phyloP scores from a whole-genome alignment of 306 rosid species.

The Trifolium pratense region DNA sequence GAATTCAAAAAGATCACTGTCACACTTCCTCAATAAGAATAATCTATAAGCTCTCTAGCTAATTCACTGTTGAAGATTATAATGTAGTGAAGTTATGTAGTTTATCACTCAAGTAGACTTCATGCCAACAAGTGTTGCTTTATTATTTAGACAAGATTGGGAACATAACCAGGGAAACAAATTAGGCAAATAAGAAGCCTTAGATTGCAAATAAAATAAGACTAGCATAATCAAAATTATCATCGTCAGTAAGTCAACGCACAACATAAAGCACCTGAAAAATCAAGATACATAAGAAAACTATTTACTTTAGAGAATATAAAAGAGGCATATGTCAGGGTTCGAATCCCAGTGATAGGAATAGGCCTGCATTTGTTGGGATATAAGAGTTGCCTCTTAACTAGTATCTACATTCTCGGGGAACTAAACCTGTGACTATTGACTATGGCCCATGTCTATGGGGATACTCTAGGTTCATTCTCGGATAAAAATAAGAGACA shows the following conservation, averaged over 20 bases:
- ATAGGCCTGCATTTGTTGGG: neutral
- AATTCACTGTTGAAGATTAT: constrained; percentile 9
- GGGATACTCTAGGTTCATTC: neutral
- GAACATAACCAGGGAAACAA: neutral
- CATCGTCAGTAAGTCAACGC: constrained; percentile 17
- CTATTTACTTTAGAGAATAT: neutral
- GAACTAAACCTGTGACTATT: neutral
- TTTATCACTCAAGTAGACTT: constrained; percentile 2
- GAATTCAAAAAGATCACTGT: constrained; percentile 6
- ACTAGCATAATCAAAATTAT: constrained; percentile 2
- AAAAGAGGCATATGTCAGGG: neutral
- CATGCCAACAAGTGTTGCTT: constrained; percentile 27
- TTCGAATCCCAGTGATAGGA: neutral
- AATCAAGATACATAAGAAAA: neutral
- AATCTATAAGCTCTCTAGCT: constrained; percentile 15
- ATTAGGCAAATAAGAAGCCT: constrained; percentile 5
- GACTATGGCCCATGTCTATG: too few relatives aligned
- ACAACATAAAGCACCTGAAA: constrained; percentile 19
- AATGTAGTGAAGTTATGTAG: neutral
- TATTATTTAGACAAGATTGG: neutral
- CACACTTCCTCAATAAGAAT: constrained; percentile 10
- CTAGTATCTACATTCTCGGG: neutral
- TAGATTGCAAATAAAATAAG: constrained; percentile 4
- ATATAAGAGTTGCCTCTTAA: neutral
- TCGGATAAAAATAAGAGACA: neutral